These are phyloP conservation scores for Zygoascus meyerae DNA, from an alignment of 1,139 yeast species.

Conservation along the genomic window DNA sequence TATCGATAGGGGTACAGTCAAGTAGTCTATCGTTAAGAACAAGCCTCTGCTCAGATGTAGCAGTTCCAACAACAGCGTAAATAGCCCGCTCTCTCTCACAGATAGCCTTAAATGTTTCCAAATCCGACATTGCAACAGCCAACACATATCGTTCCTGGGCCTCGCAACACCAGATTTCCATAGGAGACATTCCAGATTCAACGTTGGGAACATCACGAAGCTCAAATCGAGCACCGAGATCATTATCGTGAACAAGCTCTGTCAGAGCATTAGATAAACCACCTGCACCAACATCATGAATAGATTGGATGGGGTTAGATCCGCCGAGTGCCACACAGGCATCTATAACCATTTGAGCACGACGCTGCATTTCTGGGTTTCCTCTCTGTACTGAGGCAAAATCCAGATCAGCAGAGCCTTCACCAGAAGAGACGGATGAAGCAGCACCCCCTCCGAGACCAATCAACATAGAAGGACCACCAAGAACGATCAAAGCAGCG, in stretches of 20 bases:
- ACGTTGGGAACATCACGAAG: slow-evolving; percentile 83
- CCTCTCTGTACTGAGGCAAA: slow-evolving; percentile 99
- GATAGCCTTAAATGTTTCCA: slow-evolving; percentile 63
- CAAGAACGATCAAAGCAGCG: slow-evolving; percentile 84
- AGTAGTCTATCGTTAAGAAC: slow-evolving; percentile 74
- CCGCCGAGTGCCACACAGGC: slow-evolving; percentile 82
- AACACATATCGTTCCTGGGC: slow-evolving; percentile 97
- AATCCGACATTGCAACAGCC: slow-evolving; percentile 80
- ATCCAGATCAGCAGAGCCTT: slow-evolving; percentile 90
- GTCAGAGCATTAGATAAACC: slow-evolving; percentile 97
- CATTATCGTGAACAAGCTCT: slow-evolving; percentile 95
- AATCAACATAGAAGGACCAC: slow-evolving; percentile 98
- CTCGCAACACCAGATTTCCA: slow-evolving; percentile 99
- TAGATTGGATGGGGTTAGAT: slow-evolving; percentile 83
- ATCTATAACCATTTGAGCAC: slow-evolving; percentile 97
- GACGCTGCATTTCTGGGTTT: slow-evolving; percentile 98
- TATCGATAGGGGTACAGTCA: slow-evolving; percentile 80
- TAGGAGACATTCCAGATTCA: slow-evolving; percentile 98
- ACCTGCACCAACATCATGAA: slow-evolving; percentile 99
- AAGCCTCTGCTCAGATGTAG: slow-evolving; percentile 80
- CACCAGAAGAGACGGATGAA: slow-evolving; percentile 90
- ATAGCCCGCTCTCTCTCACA: slow-evolving; percentile 97
- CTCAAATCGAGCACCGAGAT: slow-evolving; percentile 89
- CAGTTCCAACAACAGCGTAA: slow-evolving; percentile 90
- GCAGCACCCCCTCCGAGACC: slow-evolving; percentile 99